Base-by-base conservation (phyloP, 345 rosid genomes). In the Syzygium oleosum region DNA sequence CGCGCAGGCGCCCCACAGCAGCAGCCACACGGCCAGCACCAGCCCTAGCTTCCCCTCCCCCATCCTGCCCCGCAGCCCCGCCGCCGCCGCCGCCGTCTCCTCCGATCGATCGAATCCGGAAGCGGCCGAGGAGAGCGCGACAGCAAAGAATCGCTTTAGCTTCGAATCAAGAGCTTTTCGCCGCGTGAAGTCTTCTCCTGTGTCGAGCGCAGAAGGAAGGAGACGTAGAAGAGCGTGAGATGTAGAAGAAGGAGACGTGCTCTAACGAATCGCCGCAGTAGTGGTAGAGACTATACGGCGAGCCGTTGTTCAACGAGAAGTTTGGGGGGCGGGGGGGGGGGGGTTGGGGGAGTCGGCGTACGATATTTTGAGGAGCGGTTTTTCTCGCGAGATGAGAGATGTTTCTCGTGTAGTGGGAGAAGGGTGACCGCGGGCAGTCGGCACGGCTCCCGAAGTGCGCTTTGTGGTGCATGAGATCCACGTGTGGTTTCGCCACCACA, bases 1-100 rank as follows among this genome's bases (percentile, higher is more conserved):
- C 12, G 51, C 68, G 52, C 90, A 87, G 10, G 87, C 19, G 63
- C 88, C 79, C 38, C 84, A 68, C 51, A 89, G 59, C 52, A 86
- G 31, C 25, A 84, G 78, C 88, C 54, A 89, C 46, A 52, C 17
- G n/a, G 15, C 27, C 68, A 85, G n/a, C 27, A 12, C 80, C 25
- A 73, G 49, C 80, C 80, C 80, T 38, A 73, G 80, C 80, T 11
- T 6, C 49, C 11, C 25, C 14, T n/a, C 73, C 73, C 80, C 38
- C 80, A 34, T 73, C 80, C 80, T 73, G 49, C 58, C 38, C 2
- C 17, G 16, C 54, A 6, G 46, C 46, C 46, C 46, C 16, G 19
- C 19, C 15, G 46, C 17, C 54, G n/a, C 13, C n/a, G 10, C 14
- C 63, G 63, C 5, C 12, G 3, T 3, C 63, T 56, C 63, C 63